These are phyloP conservation scores for Lodderomyces jiufengensis DNA, from an alignment of 1,139 yeast genomes.

Conservation along the genomic window DNA sequence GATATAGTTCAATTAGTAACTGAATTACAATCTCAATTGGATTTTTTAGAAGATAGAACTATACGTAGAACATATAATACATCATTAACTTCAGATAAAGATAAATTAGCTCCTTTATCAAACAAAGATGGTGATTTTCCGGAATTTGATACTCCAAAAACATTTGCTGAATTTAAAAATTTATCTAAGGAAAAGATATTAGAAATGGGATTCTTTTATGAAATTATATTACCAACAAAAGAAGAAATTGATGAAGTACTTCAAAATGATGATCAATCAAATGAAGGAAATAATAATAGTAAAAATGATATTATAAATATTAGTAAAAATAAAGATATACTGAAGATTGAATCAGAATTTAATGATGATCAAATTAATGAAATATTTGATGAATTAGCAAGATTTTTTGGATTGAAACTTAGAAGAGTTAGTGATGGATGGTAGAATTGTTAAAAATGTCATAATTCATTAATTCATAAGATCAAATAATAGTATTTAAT, in stretches of 20 bases:
- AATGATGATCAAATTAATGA: slow-evolving; percentile 37
- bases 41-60: slow-evolving; percentile 62
- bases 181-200: slow-evolving; percentile 46
- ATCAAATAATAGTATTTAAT: no score
- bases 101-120: slow-evolving; percentile 28
- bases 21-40: slow-evolving; percentile 85
- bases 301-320: slow-evolving; percentile 8
- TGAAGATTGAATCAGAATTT: slow-evolving; percentile 28
- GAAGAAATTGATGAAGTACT: slow-evolving; percentile 38
- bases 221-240: slow-evolving; percentile 51
- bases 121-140: slow-evolving; percentile 77
- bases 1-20: slow-evolving; percentile 83
- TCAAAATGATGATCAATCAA: slow-evolving; percentile 19
- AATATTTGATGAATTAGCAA: slow-evolving; percentile 60
- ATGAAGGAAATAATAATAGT: slow-evolving; percentile 11
- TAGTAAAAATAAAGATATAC: slow-evolving; percentile 25
- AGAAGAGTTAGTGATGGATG: slow-evolving; percentile 53
- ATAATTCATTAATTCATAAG: no score
- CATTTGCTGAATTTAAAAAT: slow-evolving; percentile 49
- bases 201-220: slow-evolving; percentile 66
- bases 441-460: slow-evolving; percentile 33
- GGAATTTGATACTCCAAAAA: slow-evolving; percentile 54
- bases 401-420: slow-evolving; percentile 60
- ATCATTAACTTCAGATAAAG: slow-evolving; percentile 16
- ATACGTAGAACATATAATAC: slow-evolving; percentile 48